These are phyloP conservation scores for Colletotrichum musicola DNA, from an alignment of 2,329 filamentous ascomycete species.

Conservation along the genomic window DNA sequence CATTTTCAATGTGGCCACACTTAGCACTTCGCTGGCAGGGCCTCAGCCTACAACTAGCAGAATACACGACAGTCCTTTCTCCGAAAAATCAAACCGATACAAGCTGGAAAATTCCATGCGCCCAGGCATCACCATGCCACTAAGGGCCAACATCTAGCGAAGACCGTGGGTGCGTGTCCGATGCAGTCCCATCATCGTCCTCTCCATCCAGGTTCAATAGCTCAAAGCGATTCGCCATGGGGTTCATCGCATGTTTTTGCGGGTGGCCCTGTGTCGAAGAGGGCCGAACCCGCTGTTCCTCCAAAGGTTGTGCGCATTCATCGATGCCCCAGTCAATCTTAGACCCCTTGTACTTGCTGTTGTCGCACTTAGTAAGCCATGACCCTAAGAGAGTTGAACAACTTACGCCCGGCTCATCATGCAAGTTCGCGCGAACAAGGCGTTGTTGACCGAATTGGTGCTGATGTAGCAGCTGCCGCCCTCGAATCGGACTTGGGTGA, in stretches of 20 bases:
- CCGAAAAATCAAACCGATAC: not conserved
- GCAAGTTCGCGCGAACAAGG: constrained; percentile 81
- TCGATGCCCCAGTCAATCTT: constrained; percentile 80
- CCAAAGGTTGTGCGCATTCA: constrained; percentile 75
- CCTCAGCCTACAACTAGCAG: too few relatives aligned
- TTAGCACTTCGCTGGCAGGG: too few relatives aligned
- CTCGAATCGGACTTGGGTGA: constrained; percentile 74
- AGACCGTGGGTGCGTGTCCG: constrained; percentile 39
- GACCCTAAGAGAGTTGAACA: not conserved
- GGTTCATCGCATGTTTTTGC: constrained; percentile 51
- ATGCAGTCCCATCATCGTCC: constrained; percentile 47
- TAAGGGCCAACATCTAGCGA: constrained; percentile 41
- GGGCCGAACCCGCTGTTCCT: constrained; percentile 45
- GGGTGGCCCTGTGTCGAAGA: constrained; percentile 43
- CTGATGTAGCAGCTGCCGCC: constrained; percentile 74
- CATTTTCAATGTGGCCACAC: too few relatives aligned
- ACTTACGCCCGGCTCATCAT: constrained; percentile 75
- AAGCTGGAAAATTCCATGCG: not conserved
- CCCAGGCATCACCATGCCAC: not conserved
- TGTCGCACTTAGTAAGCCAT: constrained; percentile 46
- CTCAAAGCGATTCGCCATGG: constrained; percentile 71
- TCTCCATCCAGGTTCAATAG: constrained; percentile 65
- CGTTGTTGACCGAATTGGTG: constrained; percentile 82
- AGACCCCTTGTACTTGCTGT: constrained; percentile 75
- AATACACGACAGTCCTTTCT: too few relatives aligned